Percentiles rank a stretch among this genome's conserved stretches.
phyloP scores from a whole-genome alignment of 345 rosid genomes.

The Acer negundo region DNA sequence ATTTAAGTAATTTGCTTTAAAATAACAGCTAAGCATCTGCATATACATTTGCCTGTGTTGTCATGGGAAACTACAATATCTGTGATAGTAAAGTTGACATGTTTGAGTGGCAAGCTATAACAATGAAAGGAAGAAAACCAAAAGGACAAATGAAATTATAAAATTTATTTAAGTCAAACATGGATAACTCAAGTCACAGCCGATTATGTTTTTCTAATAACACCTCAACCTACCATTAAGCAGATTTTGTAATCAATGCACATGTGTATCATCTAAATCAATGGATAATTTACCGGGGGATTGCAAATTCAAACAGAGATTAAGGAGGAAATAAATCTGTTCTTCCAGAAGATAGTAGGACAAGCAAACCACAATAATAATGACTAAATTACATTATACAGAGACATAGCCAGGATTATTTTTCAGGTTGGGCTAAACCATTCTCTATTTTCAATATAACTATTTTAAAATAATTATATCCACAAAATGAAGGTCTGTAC shows the following conservation, averaged over 20 bases:
- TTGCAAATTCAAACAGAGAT: background rate
- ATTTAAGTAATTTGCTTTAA: background rate
- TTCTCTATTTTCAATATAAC: background rate
- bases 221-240: background rate
- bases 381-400: background rate
- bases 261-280: background rate
- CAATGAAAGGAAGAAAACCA: background rate
- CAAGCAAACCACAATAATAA: background rate
- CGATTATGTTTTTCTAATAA: background rate
- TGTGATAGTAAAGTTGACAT: background rate
- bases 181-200: background rate
- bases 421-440: background rate
- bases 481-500: background rate
- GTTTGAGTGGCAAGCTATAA: background rate
- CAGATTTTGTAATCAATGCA: background rate
- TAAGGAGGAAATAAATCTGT: background rate
- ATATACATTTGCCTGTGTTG: background rate
- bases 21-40: background rate
- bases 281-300: background rate
- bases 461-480: background rate
- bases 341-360: background rate
- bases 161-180: background rate
- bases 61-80: background rate
- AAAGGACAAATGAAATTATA: background rate
- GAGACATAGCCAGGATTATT: background rate